phyloP scores from a whole-genome alignment of 768 basidiomycete species.

The Calocybe cyanea region DNA sequence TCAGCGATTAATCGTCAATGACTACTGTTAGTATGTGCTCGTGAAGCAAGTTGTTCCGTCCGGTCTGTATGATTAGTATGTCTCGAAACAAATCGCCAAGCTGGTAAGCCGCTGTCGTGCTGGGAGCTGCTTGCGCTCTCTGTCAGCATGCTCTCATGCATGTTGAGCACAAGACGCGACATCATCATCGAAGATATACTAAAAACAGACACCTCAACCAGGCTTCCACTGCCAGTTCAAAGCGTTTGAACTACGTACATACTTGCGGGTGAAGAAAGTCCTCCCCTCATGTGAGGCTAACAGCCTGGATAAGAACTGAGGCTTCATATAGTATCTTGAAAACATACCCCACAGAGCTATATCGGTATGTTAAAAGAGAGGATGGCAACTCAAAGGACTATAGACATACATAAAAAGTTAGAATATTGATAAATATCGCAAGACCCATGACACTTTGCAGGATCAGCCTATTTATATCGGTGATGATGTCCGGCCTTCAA shows the following conservation, averaged over 20 bases:
- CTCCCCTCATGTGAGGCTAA: slow-evolving; percentile 43
- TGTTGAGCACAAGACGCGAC: slow-evolving; percentile 54
- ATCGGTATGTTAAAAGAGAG: slow-evolving; percentile 3
- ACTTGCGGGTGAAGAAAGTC: slow-evolving; percentile 47
- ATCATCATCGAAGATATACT: slow-evolving; percentile 51
- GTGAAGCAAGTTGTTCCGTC: too few species aligned
- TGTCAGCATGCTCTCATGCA: slow-evolving; percentile 30
- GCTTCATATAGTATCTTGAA: neutral
- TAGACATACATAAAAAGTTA: slow-evolving; percentile 32
- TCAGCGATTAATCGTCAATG: too few species aligned
- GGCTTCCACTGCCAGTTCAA: neutral
- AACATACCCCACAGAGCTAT: slow-evolving; percentile 25
- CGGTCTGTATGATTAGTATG: too few species aligned
- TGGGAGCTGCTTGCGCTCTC: neutral
- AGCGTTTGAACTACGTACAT: slow-evolving; percentile 27
- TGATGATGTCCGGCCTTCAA: neutral
- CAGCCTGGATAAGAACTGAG: neutral
- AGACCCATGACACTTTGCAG: slow-evolving; percentile 45
- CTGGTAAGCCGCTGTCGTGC: too few species aligned
- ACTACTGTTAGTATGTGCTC: too few species aligned
- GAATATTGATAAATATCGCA: slow-evolving; percentile 45
- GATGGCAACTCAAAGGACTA: neutral
- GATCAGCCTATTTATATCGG: neutral
- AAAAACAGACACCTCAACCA: neutral
- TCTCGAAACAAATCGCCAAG: too few species aligned